phyloP scores from a whole-genome alignment of 1,284 basidiomycete genomes.

The Pascua sp. region DNA sequence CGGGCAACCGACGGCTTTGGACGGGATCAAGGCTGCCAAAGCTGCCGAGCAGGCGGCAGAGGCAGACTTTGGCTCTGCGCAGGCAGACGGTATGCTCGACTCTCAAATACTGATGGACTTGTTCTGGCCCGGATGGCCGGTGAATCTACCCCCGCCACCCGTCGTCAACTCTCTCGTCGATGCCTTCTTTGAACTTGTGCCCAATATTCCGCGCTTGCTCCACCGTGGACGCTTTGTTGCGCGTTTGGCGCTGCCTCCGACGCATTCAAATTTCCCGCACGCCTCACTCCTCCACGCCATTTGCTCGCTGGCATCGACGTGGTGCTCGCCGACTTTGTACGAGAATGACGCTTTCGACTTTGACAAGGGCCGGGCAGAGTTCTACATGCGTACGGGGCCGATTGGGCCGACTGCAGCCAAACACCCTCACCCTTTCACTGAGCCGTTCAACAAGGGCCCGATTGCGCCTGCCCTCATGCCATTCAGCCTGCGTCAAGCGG shows the following conservation, averaged over 20 bases:
- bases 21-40: neutral
- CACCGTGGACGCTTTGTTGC: constrained; percentile 47
- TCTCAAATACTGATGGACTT: constrained; percentile 43
- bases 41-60: neutral
- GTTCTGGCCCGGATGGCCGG: constrained; percentile 49
- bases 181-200: constrained; percentile 45
- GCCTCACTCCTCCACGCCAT: constrained; percentile 51
- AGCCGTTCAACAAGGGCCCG: no score
- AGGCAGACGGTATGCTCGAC: constrained; percentile 29
- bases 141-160: constrained; percentile 45
- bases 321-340: constrained; percentile 14
- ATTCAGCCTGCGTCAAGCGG: constrained; percentile 37
- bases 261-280: constrained; percentile 51
- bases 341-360: neutral
- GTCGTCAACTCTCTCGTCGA: constrained; percentile 47
- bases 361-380: neutral
- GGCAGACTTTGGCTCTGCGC: neutral
- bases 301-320: constrained; percentile 45
- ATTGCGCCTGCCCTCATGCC: constrained; percentile 7
- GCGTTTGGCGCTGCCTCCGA: constrained; percentile 50
- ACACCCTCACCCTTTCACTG: neutral
- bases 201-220: constrained; percentile 44
- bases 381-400: neutral
- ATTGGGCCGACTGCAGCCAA: neutral
- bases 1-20: neutral